A percentile compares a stretch with the other conserved stretches of the same genome.
Evolutionary conservation across 2,329 filamentous ascomycete genomes (phyloP).

Genomic region (Alternaria incomplexa): DNA sequence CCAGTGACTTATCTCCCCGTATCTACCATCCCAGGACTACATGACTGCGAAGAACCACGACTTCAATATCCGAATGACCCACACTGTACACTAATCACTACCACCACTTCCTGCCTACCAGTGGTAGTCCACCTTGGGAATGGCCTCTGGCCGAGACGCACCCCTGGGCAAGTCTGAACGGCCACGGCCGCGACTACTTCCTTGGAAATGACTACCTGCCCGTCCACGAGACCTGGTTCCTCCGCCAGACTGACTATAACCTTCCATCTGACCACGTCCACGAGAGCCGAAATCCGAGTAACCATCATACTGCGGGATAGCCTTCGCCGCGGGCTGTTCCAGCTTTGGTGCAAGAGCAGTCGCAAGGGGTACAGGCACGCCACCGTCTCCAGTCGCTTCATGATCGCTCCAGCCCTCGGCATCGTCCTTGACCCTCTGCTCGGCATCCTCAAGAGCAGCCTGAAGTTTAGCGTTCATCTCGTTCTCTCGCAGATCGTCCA

Average conservation of each 20-base stretch:
- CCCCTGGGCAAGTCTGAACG: not conserved
- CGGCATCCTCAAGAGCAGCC: slow-evolving; percentile 34
- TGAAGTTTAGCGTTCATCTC: slow-evolving; percentile 32
- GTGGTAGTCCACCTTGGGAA: slow-evolving; percentile 3
- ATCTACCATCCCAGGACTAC: not conserved
- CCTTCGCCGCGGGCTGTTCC: not conserved
- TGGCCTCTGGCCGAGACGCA: not conserved
- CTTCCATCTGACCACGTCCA: not conserved
- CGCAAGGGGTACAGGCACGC: slow-evolving; percentile 30
- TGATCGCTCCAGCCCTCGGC: slow-evolving; percentile 46
- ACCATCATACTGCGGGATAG: slow-evolving; percentile 4
- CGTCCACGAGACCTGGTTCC: not conserved
- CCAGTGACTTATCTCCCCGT: not conserved
- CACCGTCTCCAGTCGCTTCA: slow-evolving; percentile 48
- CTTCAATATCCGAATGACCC: not conserved
- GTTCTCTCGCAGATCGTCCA: slow-evolving; percentile 30
- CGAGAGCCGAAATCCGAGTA: not conserved
- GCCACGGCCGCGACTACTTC: slow-evolving; percentile 8
- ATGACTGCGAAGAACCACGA: not conserved
- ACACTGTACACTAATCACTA: not conserved
- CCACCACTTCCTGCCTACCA: not conserved
- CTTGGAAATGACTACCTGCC: not conserved
- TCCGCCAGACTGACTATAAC: not conserved
- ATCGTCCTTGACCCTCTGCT: slow-evolving; percentile 49
- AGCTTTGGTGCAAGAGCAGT: slow-evolving; percentile 6